Evolutionary conservation across 2,329 filamentous ascomycete genomes (phyloP), one percentile per base, ranked within the genome.

Genomic region (Cryphonectria naterciae): DNA sequence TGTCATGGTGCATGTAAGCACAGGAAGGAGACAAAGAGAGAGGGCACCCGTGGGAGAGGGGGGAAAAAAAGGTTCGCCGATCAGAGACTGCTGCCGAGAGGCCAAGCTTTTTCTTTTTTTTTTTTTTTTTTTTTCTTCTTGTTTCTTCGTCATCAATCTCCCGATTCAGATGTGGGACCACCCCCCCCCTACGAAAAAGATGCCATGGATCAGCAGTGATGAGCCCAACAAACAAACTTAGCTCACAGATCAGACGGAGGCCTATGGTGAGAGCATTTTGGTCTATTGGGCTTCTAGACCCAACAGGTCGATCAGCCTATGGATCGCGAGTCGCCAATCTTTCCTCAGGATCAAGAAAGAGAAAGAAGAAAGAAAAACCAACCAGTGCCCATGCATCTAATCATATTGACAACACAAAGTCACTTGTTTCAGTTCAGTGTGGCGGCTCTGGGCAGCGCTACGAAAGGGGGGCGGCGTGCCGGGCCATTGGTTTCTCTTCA

Each of bases 121-220:
- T 19, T 62, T 17, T 39, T 39, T 39, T 64, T 19, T 25, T 17
- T 41, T 25, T 35, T 62, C 28, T 64, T 64, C 32, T 35, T 65
- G 41, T n/a, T 52, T 32, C 37, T 65, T 65, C 46, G 46, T 49
- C 46, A 25, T 65, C 63, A 64, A 64, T 64, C 39, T 64, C 63
- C 62, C 63, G 63, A 52, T 65, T 28, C 37, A 39, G 39, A 43
- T 39, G 63, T 49, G 43, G 61, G 46, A n/a, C n/a, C n/a, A n/a
- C n/a, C n/a, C 22, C 43, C 22, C 62, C 25, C 11, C 28, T 65
- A n/a, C 60, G n/a, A 35, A n/a, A 32, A 32, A n/a, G 46, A 49
- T 49, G 19, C 43, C 8, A 49, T 49, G 28, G 61, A 63, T 63
- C 61, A 17, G 61, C 61, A 39, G n/a, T 63, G 61, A 32, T 25